These are phyloP conservation scores for Diaporthe sp. DNA, from an alignment of 2,329 filamentous ascomycete species.

Conservation along the genomic window DNA sequence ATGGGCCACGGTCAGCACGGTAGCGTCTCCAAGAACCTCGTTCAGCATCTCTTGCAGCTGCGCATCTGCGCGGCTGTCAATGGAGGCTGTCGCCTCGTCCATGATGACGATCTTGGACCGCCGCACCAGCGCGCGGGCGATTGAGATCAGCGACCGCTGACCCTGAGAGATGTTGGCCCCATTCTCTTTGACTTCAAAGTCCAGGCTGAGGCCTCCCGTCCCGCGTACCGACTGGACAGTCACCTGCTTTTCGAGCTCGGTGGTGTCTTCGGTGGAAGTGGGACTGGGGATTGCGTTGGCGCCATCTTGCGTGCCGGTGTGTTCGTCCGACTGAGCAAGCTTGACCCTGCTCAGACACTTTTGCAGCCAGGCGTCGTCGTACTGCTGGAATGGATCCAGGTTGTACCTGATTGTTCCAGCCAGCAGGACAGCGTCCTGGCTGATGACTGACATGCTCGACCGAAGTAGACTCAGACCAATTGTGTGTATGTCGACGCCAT, in stretches of 20 bases:
- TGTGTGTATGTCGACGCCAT: constrained; percentile 68
- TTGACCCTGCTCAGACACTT: constrained; percentile 35
- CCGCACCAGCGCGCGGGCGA: constrained; percentile 77
- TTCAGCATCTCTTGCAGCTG: constrained; percentile 78
- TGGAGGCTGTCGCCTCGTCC: constrained; percentile 78
- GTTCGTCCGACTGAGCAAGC: constrained; percentile 3
- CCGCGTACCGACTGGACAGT: background rate
- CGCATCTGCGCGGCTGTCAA: constrained; percentile 80
- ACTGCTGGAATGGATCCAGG: constrained; percentile 61
- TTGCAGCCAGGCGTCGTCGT: constrained; percentile 35
- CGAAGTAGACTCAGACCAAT: constrained; percentile 60
- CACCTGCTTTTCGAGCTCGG: constrained; percentile 23
- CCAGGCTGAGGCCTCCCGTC: constrained; percentile 7
- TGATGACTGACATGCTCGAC: constrained; percentile 65
- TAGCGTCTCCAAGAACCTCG: constrained; percentile 75
- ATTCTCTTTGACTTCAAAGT: constrained; percentile 70
- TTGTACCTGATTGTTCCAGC: constrained; percentile 65
- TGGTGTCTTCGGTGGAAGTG: background rate
- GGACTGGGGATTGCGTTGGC: background rate
- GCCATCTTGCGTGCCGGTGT: background rate
- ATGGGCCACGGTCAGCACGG: constrained; percentile 79
- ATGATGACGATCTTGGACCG: constrained; percentile 79
- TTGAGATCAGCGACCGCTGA: constrained; percentile 78
- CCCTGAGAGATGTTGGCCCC: constrained; percentile 80
- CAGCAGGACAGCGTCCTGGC: constrained; percentile 68